phyloP scores from a whole-genome alignment of 2,329 filamentous ascomycete genomes.

The Gyromitra esculenta region DNA sequence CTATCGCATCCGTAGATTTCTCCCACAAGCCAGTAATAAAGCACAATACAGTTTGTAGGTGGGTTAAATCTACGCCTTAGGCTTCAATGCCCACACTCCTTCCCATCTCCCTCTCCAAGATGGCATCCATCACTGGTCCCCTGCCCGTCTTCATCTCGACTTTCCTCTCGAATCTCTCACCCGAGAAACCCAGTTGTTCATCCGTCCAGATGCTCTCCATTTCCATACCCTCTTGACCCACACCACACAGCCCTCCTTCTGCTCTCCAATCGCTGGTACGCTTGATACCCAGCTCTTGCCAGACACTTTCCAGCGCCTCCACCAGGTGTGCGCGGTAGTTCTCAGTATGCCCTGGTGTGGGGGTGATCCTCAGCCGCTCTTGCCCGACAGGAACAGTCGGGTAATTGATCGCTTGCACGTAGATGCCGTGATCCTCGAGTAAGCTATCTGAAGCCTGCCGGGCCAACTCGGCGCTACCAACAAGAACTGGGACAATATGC shows the following conservation, averaged over 20 bases:
- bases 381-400: conserved; percentile 98
- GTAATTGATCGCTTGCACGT: conserved; percentile 99
- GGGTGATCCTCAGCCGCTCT: conserved; percentile 93
- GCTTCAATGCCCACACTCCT: conserved; percentile 30
- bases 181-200: conserved; percentile 77
- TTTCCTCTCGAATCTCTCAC: conserved; percentile 70
- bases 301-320: conserved; percentile 83
- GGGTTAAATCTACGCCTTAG: conserved; percentile 4
- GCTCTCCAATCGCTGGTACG: conserved; percentile 91
- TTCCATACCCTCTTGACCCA: conserved; percentile 75
- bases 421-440: conserved; percentile 88
- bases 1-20: conserved; percentile 15
- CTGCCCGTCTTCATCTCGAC: conserved; percentile 49
- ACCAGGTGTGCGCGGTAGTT: conserved; percentile 87
- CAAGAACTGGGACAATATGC: conserved; percentile 92
- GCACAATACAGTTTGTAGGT: not conserved
- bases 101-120: conserved; percentile 51
- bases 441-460: conserved; percentile 93
- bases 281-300: conserved; percentile 88
- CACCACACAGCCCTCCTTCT: conserved; percentile 92
- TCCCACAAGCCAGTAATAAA: conserved; percentile 18
- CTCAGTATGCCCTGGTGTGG: conserved; percentile 89
- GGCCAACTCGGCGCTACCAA: conserved; percentile 91
- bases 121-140: conserved; percentile 42
- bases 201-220: conserved; percentile 84